These are phyloP conservation scores for Fusarium praegraminearum DNA, from an alignment of 2,329 filamentous ascomycete genomes.

Conservation along the genomic window DNA sequence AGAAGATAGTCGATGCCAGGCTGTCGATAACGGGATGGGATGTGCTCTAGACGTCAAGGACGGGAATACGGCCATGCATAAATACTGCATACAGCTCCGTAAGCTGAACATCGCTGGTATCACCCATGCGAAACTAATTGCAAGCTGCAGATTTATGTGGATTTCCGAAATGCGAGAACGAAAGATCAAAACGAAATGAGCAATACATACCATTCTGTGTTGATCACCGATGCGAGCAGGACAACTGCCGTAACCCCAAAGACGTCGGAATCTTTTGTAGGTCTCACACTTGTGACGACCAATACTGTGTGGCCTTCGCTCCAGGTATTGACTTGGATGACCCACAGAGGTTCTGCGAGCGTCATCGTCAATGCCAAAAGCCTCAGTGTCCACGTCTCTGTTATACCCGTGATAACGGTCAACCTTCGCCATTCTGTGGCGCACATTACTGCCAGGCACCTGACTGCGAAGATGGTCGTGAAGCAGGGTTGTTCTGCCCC, in stretches of 20 bases:
- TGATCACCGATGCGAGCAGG: slow-evolving; percentile 47
- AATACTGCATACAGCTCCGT: slow-evolving; percentile 48
- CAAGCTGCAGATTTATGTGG: slow-evolving; percentile 47
- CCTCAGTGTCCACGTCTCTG: slow-evolving; percentile 44
- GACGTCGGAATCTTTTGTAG: slow-evolving; percentile 41
- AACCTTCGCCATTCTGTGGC: slow-evolving; percentile 45
- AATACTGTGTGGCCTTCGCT: slow-evolving; percentile 44
- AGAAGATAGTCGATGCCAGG: slow-evolving; percentile 43
- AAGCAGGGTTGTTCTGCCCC: slow-evolving; percentile 39
- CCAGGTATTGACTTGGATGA: slow-evolving; percentile 31
- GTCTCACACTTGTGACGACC: slow-evolving; percentile 47
- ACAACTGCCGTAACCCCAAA: slow-evolving; percentile 39
- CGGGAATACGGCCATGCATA: slow-evolving; percentile 23
- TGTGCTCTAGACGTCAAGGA: slow-evolving; percentile 43
- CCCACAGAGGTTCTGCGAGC: slow-evolving; percentile 46
- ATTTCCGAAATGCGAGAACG: slow-evolving; percentile 41
- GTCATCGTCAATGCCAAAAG: slow-evolving; percentile 46
- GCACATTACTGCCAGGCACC: slow-evolving; percentile 48
- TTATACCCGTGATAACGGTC: slow-evolving; percentile 45
- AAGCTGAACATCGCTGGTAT: background rate
- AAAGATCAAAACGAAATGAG: slow-evolving; percentile 32
- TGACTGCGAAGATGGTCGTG: slow-evolving; percentile 46
- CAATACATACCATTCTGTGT: slow-evolving; percentile 45
- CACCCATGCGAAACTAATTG: background rate
- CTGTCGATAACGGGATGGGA: slow-evolving; percentile 40